Base-by-base conservation (phyloP, 2,329 filamentous ascomycete species). In the Botryotinia calthae region DNA sequence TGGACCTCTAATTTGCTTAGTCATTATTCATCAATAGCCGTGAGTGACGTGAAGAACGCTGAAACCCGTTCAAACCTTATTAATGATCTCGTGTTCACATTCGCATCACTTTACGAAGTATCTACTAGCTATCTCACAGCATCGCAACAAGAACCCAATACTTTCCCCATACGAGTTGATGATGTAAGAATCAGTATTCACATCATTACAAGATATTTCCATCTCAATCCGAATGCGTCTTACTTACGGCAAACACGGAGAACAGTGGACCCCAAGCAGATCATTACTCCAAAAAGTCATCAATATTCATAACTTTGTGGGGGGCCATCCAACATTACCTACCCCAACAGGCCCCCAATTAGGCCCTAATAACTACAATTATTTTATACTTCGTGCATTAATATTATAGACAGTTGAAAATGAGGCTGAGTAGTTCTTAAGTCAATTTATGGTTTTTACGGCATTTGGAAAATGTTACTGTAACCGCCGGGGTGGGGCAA, bases 401-500 rank as follows among this genome's bases (percentile, higher is more conserved):
- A 63, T 40, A 9, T n/a, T n/a, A 65, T n/a, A 7, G 31, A n/a
- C 6, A 12, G 12, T 14, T n/a, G 31, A 25, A 5, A 70, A 22
- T 44, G 12, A 64, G 69, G 69, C 59, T 54, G 34, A 54, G 12
- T 42, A 42, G 31, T 9, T 22, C 18, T 31, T n/a, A 1, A 58
- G n/a, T 40, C 28, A 9, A 40, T 37, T 20, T 22, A n/a, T 34
- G n/a, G 28, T 51, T 22, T 70, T 44, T 5, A 14, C 46, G 25
- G 56, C 59, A 44, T 31, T 12, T 25, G 31, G 40, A 9, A 40
- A 37, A 66, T 51, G 16, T 51, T 51, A 34, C 28, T 42, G 25
- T 59, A 69, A 69, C 51, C 66, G 66, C 66, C 28, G 16, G 22
- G n/a, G 66, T 69, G 66, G 66, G 37, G 66, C 37, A 56, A 59